A percentile compares a stretch with the other conserved stretches of the same genome.
Evolutionary conservation across 148 eudicot species (phyloP).

Genomic region (Simmondsia chinensis): DNA sequence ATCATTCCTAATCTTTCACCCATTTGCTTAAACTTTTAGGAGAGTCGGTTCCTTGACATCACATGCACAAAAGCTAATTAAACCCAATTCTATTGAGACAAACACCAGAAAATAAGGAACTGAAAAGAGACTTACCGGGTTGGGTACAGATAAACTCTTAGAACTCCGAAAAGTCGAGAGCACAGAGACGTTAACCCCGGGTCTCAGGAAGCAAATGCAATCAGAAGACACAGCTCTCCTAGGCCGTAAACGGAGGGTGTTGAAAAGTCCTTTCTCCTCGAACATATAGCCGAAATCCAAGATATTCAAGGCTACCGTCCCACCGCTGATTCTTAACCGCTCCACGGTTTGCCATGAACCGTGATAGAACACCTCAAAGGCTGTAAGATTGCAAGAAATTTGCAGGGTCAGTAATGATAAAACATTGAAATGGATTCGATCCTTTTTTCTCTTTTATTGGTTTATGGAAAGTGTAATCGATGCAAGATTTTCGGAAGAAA

Average conservation of each 20-base stretch:
- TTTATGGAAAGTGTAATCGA: background rate
- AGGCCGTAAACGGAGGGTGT: constrained; percentile 66
- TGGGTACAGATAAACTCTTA: constrained; percentile 29
- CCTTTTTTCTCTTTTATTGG: background rate
- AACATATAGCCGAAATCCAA: constrained; percentile 35
- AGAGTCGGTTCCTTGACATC: no score
- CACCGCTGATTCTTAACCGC: constrained; percentile 44
- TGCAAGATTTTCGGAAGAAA: background rate
- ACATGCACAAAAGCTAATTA: background rate
- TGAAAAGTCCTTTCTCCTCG: constrained; percentile 45
- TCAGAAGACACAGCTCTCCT: constrained; percentile 59
- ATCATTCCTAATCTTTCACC: no score
- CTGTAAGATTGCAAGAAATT: constrained; percentile 23
- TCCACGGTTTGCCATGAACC: constrained; percentile 67
- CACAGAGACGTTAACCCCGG: constrained; percentile 74
- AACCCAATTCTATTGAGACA: background rate
- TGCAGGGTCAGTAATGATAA: background rate
- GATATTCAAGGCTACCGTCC: constrained; percentile 38
- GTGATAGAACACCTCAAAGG: constrained; percentile 62
- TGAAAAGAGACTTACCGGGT: constrained; percentile 31
- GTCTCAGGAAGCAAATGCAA: constrained; percentile 74
- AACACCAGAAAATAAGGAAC: background rate
- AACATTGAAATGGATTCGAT: background rate
- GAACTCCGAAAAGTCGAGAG: constrained; percentile 22
- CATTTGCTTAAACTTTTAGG: no score